These are phyloP conservation scores for Colletotrichum sansevieriae DNA, from an alignment of 2,329 filamentous ascomycete species.

Conservation along the genomic window DNA sequence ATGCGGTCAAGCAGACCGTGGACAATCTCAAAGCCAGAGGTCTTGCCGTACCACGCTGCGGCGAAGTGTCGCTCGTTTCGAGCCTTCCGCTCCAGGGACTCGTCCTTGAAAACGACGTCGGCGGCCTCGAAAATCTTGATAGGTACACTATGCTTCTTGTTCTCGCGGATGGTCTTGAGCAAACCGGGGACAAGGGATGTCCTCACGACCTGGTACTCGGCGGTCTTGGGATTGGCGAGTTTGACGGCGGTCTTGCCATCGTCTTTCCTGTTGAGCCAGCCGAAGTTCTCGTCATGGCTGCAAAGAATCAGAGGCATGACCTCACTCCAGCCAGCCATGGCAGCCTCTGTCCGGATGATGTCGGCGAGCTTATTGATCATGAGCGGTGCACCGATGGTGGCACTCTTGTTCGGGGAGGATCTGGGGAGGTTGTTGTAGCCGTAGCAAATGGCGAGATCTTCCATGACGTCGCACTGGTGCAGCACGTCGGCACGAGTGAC, in stretches of 20 bases:
- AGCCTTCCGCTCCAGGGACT: slow-evolving; percentile 83
- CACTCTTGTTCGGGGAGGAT: slow-evolving; percentile 86
- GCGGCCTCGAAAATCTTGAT: slow-evolving; percentile 94
- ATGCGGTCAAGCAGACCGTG: slow-evolving; percentile 94
- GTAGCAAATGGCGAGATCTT: slow-evolving; percentile 96
- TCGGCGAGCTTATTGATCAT: slow-evolving; percentile 95
- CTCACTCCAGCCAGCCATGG: slow-evolving; percentile 96
- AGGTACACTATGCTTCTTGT: slow-evolving; percentile 88
- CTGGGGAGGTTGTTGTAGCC: slow-evolving; percentile 97
- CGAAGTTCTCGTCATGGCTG: slow-evolving; percentile 98
- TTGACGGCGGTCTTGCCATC: slow-evolving; percentile 86
- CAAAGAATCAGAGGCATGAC: slow-evolving; percentile 97
- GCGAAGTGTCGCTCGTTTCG: slow-evolving; percentile 96
- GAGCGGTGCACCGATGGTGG: slow-evolving; percentile 87
- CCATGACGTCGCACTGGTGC: slow-evolving; percentile 98
- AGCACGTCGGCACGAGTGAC: slow-evolving; percentile 94
- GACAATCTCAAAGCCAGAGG: slow-evolving; percentile 93
- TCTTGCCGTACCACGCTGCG: slow-evolving; percentile 96
- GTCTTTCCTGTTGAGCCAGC: slow-evolving; percentile 90
- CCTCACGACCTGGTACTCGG: slow-evolving; percentile 93
- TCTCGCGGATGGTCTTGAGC: slow-evolving; percentile 93
- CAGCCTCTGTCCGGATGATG: slow-evolving; percentile 88
- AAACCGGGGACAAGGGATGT: slow-evolving; percentile 88
- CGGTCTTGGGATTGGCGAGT: slow-evolving; percentile 92
- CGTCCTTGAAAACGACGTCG: slow-evolving; percentile 93